Evolutionary conservation across 1,139 yeast genomes (phyloP).

Genomic region (Arxiozyma slooffiae): DNA sequence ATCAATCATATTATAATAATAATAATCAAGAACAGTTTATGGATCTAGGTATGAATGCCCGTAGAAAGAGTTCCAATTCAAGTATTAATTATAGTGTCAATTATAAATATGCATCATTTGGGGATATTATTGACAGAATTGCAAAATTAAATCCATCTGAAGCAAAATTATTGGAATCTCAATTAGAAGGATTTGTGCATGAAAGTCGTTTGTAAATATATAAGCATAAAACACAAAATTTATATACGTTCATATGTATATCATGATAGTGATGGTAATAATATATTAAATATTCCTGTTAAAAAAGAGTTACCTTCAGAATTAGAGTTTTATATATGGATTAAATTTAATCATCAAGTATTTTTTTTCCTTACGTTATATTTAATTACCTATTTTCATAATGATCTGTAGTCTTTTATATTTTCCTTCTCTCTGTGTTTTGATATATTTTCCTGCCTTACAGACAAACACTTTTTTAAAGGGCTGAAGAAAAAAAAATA

Average conservation of each 20-base stretch:
- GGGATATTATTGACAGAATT: constrained; percentile 34
- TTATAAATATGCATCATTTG: constrained; percentile 31
- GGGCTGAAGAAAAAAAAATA: background rate
- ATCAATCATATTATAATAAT: background rate
- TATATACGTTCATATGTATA: background rate
- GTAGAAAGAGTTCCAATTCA: constrained; percentile 22
- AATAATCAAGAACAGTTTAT: background rate
- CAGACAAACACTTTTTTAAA: no score
- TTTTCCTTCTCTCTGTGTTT: background rate
- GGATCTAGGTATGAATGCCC: background rate
- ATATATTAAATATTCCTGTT: background rate
- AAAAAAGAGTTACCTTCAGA: no score
- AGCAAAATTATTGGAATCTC: constrained; percentile 33
- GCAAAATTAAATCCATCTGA: constrained; percentile 32
- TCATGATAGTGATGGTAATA: background rate
- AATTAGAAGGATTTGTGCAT: constrained; percentile 37
- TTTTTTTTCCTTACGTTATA: no score
- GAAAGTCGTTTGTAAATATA: constrained; percentile 35
- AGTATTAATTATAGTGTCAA: constrained; percentile 13
- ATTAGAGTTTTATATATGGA: no score
- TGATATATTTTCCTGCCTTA: background rate
- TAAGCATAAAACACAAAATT: background rate
- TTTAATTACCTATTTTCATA: background rate
- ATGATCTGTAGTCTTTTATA: no score
- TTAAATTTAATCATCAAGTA: background rate